A percentile compares a stretch with the other conserved stretches of the same genome.
Conservation (phyloP, 108 stramenopile species). For the Conticribra guillardii region DNA sequence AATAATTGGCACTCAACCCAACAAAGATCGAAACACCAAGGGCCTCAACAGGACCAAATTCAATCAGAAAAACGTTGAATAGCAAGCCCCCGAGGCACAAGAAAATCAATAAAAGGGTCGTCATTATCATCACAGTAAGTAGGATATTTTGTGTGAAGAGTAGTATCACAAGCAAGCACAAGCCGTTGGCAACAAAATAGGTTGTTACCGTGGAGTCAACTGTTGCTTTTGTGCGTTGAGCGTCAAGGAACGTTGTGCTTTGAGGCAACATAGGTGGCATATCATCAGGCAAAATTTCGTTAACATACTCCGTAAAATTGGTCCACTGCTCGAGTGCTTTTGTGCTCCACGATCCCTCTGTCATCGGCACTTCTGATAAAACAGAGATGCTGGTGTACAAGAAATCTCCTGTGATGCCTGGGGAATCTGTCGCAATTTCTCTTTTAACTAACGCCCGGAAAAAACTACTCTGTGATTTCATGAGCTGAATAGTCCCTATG, state of each 20-base stretch:
- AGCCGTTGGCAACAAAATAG: constrained; percentile 3
- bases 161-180: neutral
- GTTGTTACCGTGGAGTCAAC: constrained; percentile 1
- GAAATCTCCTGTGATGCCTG: constrained; percentile 5
- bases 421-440: constrained; percentile 6
- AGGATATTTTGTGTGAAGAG: neutral
- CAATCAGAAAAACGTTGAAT: neutral
- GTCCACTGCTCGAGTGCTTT: neutral
- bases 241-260: neutral
- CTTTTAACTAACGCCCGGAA: neutral
- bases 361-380: constrained; percentile 1
- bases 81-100: neutral
- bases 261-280: neutral
- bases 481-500: neutral
- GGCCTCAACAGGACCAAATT: constrained; percentile 3
- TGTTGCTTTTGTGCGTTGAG: neutral
- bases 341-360: neutral
- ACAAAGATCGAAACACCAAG: constrained; percentile 4
- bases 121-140: constrained; percentile 1
- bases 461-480: neutral
- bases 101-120: neutral
- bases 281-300: neutral
- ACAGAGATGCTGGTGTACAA: constrained; percentile 1
- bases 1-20: constrained; percentile 2
- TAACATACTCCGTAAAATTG: neutral